Evolutionary conservation across 2,329 filamentous ascomycete genomes (phyloP), one percentile per base, ranked within the genome.

Genomic region (Claviceps pusilla): DNA sequence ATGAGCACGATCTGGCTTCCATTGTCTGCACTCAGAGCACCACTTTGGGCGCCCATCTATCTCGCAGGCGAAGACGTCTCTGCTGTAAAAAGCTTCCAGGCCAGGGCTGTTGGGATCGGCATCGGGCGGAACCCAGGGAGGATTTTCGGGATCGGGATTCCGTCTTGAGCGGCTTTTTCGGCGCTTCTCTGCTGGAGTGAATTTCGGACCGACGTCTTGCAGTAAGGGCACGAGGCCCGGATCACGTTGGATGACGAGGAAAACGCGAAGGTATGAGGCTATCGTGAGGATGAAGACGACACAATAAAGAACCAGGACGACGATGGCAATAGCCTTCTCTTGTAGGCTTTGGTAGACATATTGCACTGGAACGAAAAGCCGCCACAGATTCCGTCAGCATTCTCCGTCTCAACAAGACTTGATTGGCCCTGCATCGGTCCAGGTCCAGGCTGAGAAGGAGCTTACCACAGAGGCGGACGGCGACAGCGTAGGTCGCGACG

Each of bases 1-100:
- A 65, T 95, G 89, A 2, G 86, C 79, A 3, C 91, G 79, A 63
- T 96, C 91, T 0, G 86, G 83, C 68, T 96, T 97, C 81, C 87
- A 95, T 59, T 85, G 87, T 54, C 79, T 79, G 66, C 91, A 98
- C 52, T 80, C 78, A 4, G 83, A 83, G 69, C 91, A 98, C 82
- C 88, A 97, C 37, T 82, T 79, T 0, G 91, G 91, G n/a, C 84
- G 76, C 0, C 93, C 93, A 61, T 93, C 86, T 12, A 76, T 73
- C 62, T 94, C 85, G 68, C 88, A 96, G 2, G 89, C 77, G 65
- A 94, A 97, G 1, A 87, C 79, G 60, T 95, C 84, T 65, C 85
- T 87, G 58, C 78, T 84, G 64, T 93, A 94, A 65, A 94, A 95
- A 4, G 74, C 69, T 60, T 90, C 85, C 51, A 90, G 73, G 0